phyloP scores from a whole-genome alignment of 1,284 basidiomycete genomes.

The Cutaneotrichosporon spelunceum region DNA sequence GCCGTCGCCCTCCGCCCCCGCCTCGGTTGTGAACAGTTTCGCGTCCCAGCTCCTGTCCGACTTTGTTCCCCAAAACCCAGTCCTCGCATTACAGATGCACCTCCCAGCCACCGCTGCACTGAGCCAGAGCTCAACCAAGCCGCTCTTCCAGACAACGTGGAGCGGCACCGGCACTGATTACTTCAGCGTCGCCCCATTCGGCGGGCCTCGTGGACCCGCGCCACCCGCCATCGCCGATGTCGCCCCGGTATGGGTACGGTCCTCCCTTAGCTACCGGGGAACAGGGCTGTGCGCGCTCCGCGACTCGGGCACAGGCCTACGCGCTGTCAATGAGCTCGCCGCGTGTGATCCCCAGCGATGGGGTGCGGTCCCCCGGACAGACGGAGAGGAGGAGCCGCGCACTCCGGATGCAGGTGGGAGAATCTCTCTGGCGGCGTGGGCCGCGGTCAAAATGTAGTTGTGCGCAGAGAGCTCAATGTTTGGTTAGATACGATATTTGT shows the following conservation, averaged over 20 bases:
- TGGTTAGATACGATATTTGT: not conserved
- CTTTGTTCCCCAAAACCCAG: constrained; percentile 38
- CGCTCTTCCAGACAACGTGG: constrained; percentile 14
- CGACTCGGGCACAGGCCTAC: constrained; percentile 9
- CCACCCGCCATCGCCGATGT: constrained; percentile 34
- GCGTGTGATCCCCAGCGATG: constrained; percentile 8
- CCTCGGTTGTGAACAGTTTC: constrained; percentile 35
- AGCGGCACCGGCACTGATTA: not conserved
- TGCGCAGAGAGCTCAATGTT: not conserved
- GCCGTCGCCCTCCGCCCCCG: constrained; percentile 29
- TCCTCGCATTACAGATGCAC: constrained; percentile 35
- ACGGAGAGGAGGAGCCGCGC: constrained; percentile 3
- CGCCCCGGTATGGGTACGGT: constrained; percentile 32
- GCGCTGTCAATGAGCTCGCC: constrained; percentile 5
- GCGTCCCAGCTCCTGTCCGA: constrained; percentile 37
- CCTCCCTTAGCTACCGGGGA: constrained; percentile 38
- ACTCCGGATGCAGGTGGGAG: not conserved
- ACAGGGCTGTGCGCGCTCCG: constrained; percentile 22
- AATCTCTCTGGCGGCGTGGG: constrained; percentile 18
- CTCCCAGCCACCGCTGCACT: constrained; percentile 28
- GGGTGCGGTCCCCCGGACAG: constrained; percentile 6
- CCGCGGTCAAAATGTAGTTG: constrained; percentile 11
- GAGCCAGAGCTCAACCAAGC: constrained; percentile 8
- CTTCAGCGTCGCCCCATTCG: not conserved
- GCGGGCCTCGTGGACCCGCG: not conserved